Conservation (phyloP, 345 rosid genomes). For the Eucalyptus cladocalyx region DNA sequence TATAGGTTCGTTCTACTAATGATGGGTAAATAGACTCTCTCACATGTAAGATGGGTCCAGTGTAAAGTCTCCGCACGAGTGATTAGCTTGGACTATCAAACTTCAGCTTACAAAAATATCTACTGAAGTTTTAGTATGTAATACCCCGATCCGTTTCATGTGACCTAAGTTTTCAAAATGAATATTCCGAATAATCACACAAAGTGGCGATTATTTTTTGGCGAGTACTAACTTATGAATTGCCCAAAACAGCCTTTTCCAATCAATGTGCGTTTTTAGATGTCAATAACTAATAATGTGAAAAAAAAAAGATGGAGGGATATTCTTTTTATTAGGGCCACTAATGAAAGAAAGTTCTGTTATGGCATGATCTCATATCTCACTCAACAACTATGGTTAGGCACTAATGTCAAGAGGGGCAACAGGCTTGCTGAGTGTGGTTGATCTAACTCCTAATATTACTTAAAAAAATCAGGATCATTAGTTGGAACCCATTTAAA, state of each 20-base stretch:
- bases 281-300: neutral
- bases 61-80: neutral
- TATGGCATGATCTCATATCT: neutral
- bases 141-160: neutral
- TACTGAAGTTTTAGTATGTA: too few relatives aligned
- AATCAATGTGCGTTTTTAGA: neutral
- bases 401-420: neutral
- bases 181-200: neutral
- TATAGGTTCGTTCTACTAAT: neutral
- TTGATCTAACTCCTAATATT: neutral
- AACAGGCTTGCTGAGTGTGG: neutral
- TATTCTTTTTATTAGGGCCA: neutral
- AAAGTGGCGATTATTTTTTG: neutral
- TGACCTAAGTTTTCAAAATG: neutral
- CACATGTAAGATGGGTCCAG: neutral
- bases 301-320: neutral
- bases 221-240: neutral
- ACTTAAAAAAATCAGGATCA: neutral
- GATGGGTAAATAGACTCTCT: neutral
- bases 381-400: neutral
- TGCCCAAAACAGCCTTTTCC: neutral
- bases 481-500: neutral
- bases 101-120: neutral
- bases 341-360: neutral
- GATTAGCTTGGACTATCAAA: neutral